Percentiles rank a stretch among this genome's conserved stretches.
These are phyloP conservation scores for Cercospora brassicicola DNA, from an alignment of 2,329 filamentous ascomycete species.

Conservation along the genomic window DNA sequence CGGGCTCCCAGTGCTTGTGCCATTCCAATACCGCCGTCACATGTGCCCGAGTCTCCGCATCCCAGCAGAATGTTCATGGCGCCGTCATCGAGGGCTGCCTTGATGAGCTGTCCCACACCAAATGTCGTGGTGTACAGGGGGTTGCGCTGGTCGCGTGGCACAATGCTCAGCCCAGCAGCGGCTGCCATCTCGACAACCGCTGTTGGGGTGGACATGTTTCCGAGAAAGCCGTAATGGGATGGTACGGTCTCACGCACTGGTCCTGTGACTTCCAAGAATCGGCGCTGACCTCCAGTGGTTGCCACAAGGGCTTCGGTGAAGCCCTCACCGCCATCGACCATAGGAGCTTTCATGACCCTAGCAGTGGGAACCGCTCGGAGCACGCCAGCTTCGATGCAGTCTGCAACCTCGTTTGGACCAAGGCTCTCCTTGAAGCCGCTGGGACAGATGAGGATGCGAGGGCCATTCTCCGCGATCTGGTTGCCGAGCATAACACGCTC, in stretches of 20 bases:
- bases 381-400: slow-evolving; percentile 54
- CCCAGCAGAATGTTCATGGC: slow-evolving; percentile 52
- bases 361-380: slow-evolving; percentile 48
- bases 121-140: slow-evolving; percentile 54
- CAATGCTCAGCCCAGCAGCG: slow-evolving; percentile 54
- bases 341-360: slow-evolving; percentile 50
- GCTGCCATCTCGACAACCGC: slow-evolving; percentile 57
- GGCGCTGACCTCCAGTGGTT: slow-evolving; percentile 46
- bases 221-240: slow-evolving; percentile 52
- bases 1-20: slow-evolving; percentile 54
- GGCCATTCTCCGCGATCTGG: slow-evolving; percentile 30
- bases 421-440: slow-evolving; percentile 59
- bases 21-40: slow-evolving; percentile 57
- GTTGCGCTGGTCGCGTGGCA: slow-evolving; percentile 48
- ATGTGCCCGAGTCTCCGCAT: slow-evolving; percentile 57
- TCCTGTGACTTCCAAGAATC: slow-evolving; percentile 45
- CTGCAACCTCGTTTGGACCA: slow-evolving; percentile 50
- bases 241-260: slow-evolving; percentile 46
- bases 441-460: slow-evolving; percentile 51
- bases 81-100: slow-evolving; percentile 50
- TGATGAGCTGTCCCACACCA: slow-evolving; percentile 54
- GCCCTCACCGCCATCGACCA: slow-evolving; percentile 57
- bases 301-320: slow-evolving; percentile 52
- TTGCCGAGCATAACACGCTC: slow-evolving; percentile 17
- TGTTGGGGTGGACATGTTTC: slow-evolving; percentile 39